Evolutionary conservation across 805 yeast species (phyloP), one percentile per base, ranked within the genome.

Genomic region (Lipomyces anomalus): DNA sequence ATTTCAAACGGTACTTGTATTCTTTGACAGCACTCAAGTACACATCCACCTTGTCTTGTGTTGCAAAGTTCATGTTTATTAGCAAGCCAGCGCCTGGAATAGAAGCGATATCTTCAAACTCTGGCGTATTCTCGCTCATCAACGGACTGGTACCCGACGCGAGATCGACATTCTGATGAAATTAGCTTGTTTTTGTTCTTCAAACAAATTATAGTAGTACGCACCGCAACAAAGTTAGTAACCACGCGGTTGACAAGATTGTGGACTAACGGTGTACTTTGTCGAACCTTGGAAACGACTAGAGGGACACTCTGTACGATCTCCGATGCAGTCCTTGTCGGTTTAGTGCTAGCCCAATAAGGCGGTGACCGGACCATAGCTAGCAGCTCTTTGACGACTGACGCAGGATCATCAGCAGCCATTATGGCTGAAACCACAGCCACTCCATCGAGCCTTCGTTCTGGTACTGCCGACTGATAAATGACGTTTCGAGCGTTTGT

Each of bases 231-330:
- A 60, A 85, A 79, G 61, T 85, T 84, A 59, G 84, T 84, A 22
- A 84, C 95, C n/a, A 89, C 96, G 45, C 73, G 75, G 59, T 88
- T 88, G 18, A 95, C 88, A 47, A 89, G 81, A 57, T 88, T 95
- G 59, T 89, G 96, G 5, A 86, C 80, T 53, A 88, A 63, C 0
- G 95, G 94, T 4, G 68, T 66, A 0, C 53, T 52, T 11, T 44
- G 6, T 3, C 57, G 43, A 11, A 66, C 65, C 35, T 58, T 58
- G 1, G 44, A 29, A 3, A 69, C 55, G 1, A 62, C 40, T 16
- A 36, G 36, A 4, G 66, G 60, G 2, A 56, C 52, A 4, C 43
- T 39, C 4, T 46, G 41, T 18, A 60, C 32, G 5, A 57, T 29
- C 13, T 42, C 45, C 4, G 46, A 38, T 1, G 43, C 46, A 4